Base-by-base conservation (phyloP, 2,329 filamentous ascomycete species). In the Fusarium temperatum region DNA sequence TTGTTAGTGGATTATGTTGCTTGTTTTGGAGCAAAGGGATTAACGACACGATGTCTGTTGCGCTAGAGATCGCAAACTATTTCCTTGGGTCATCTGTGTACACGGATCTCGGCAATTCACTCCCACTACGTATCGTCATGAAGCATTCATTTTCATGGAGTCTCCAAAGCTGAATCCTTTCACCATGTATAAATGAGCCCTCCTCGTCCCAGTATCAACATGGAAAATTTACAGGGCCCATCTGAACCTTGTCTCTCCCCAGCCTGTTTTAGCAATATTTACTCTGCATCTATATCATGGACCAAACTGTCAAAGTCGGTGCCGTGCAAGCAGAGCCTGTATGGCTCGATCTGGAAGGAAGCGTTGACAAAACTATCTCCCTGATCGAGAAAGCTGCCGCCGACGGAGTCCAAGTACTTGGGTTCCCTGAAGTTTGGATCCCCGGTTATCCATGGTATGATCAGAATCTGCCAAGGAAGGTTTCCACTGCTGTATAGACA, bases 361-460 rank as follows among this genome's bases (percentile, higher is more conserved):
- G 47, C 1, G 47, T 61, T 26, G 47, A 61, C 15, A 61, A 61
- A 35, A 61, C 57, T 8, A 61, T 61, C 36, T 20, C 36, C 9
- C 22, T 61, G 14, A 61, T 61, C 6, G 36, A 61, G 14, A 55
- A 55, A 17, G 47, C 57, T 20, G n/a, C 57, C 22, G 18, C 36
- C 1, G 47, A 55, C 8, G 57, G 57, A 42, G 36, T 61, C 13
- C 47, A 55, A 55, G 47, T 61, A 11, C 57, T 61, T 42, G 57
- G 57, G 14, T 61, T 55, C 18, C 57, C 57, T n/a, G 57, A 61
- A 55, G 47, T 61, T 30, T 61, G 57, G 57, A 61, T 61, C 17
- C 47, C 57, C 3, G 47, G 57, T 7, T 61, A 61, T n/a, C 57
- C 57, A 55, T 61, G 57, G 57, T 61, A 61, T 18, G 57, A 15